These are phyloP conservation scores for Arthrobotrys iridis DNA, from an alignment of 2,329 filamentous ascomycete species.

Conservation along the genomic window DNA sequence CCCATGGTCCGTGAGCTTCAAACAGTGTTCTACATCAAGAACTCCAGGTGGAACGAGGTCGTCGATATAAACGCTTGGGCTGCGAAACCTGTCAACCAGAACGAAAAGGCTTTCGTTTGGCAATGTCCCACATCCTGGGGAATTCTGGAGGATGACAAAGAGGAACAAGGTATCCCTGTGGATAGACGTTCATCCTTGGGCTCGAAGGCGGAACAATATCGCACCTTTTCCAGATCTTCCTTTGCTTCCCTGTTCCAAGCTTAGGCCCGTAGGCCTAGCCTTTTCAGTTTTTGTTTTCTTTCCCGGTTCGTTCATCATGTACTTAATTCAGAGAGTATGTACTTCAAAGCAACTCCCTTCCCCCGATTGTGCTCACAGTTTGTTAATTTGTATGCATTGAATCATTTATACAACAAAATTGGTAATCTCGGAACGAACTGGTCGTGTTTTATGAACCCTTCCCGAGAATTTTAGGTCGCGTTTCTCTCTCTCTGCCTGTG, in stretches of 20 bases:
- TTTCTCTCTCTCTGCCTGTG: too few relatives aligned
- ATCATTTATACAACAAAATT: too few relatives aligned
- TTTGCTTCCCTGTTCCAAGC: conserved; percentile 32
- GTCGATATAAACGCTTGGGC: conserved; percentile 30
- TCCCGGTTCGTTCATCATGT: background rate
- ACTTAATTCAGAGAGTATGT: background rate
- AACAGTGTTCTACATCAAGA: conserved; percentile 29
- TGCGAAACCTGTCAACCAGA: background rate
- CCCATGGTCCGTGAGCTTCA: conserved; percentile 22
- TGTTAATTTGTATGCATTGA: too few relatives aligned
- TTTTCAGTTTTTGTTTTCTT: too few relatives aligned
- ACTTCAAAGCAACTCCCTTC: too few relatives aligned
- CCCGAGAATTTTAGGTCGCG: too few relatives aligned
- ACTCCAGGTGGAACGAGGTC: conserved; percentile 34
- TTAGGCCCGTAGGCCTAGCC: too few relatives aligned
- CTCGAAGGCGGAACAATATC: conserved; percentile 4
- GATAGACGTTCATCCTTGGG: background rate
- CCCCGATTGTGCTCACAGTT: too few relatives aligned
- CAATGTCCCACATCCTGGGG: conserved; percentile 20
- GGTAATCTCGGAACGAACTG: too few relatives aligned
- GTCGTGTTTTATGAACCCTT: too few relatives aligned
- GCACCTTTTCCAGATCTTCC: conserved; percentile 20
- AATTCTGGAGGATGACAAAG: conserved; percentile 17
- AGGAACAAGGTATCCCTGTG: background rate
- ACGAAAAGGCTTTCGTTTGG: conserved; percentile 27